Conservation (phyloP, 306 rosid species). For the Medicago arabica region DNA sequence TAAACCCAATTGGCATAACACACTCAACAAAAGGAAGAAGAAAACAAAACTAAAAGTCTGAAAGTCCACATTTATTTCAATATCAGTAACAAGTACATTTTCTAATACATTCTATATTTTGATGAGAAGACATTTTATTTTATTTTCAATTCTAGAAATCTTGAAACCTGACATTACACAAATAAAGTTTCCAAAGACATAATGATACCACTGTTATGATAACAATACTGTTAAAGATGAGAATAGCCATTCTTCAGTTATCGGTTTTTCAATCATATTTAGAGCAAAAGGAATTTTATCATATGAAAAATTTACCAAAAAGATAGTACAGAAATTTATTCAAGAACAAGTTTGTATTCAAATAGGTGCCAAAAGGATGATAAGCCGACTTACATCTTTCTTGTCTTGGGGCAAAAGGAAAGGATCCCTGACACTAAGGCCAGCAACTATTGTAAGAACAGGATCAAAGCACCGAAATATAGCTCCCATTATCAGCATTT, state of each 20-base stretch:
- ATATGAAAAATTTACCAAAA: slow-evolving; percentile 21
- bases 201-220: slow-evolving; percentile 19
- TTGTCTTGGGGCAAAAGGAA: slow-evolving; percentile 97
- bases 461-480: slow-evolving; percentile 97
- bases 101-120: neutral
- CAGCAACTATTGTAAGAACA: slow-evolving; percentile 90
- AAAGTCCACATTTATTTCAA: slow-evolving; percentile 5
- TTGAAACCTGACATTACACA: slow-evolving; percentile 18
- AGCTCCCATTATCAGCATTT: slow-evolving; percentile 97
- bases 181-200: slow-evolving; percentile 7
- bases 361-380: slow-evolving; percentile 39
- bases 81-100: neutral
- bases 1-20: slow-evolving; percentile 2
- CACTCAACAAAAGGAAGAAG: neutral
- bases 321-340: neutral
- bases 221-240: slow-evolving; percentile 29
- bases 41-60: neutral
- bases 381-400: slow-evolving; percentile 72
- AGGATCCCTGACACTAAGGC: slow-evolving; percentile 97
- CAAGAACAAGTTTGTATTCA: slow-evolving; percentile 30
- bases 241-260: neutral
- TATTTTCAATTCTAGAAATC: neutral
- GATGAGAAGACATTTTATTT: slow-evolving; percentile 4
- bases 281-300: too few relatives aligned
- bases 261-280: slow-evolving; percentile 25